Evolutionary conservation across 768 basidiomycete genomes (phyloP).

Genomic region (Rhizopogon vesiculosus): DNA sequence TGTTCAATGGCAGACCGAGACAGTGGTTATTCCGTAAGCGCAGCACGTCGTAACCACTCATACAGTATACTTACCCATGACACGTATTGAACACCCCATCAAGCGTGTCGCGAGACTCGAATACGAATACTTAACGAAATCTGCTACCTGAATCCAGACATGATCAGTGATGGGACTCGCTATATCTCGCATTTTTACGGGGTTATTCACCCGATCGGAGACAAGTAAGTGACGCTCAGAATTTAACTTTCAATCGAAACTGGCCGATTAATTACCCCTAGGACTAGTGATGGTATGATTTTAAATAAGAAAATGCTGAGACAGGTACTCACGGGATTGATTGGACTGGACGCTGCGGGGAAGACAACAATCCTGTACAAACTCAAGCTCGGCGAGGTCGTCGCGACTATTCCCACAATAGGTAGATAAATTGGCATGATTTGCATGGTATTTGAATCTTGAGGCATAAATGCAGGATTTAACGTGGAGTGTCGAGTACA

Average conservation of each 20-base stretch:
- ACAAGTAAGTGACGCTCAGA: background rate
- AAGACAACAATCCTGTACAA: conserved; percentile 99
- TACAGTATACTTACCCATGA: too few relatives aligned
- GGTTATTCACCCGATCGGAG: background rate
- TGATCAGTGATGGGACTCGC: background rate
- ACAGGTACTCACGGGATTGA: conserved; percentile 4
- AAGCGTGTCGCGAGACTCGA: background rate
- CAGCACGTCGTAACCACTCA: background rate
- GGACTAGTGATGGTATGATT: background rate
- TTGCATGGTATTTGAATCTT: background rate
- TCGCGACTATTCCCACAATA: conserved; percentile 93
- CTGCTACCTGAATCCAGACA: background rate
- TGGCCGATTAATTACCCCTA: background rate
- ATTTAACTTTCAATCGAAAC: background rate
- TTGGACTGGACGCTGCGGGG: conserved; percentile 95
- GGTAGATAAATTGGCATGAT: conserved; percentile 34
- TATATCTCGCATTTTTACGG: background rate
- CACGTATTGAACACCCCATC: background rate
- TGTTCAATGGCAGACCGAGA: too few relatives aligned
- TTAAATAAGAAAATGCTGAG: background rate
- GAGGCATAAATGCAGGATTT: conserved; percentile 50
- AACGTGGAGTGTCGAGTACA: conserved; percentile 98
- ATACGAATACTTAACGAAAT: background rate
- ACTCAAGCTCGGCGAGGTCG: conserved; percentile 96
- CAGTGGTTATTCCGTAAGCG: background rate